Evolutionary conservation across 805 yeast species (phyloP).

Genomic region (Lipomyces orientalis): DNA sequence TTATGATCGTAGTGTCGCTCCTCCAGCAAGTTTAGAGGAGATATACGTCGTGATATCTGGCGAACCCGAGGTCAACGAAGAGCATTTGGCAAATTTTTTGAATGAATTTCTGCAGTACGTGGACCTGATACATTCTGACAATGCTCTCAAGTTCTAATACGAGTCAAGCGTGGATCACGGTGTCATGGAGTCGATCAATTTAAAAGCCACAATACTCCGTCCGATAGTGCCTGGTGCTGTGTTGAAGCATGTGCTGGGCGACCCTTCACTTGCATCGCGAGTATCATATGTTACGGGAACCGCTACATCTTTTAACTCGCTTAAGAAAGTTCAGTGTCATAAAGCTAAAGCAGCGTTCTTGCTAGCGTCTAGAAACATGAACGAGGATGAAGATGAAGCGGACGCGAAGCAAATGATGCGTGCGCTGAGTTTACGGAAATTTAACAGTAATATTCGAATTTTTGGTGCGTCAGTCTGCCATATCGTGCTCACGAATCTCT

Average conservation of each 20-base stretch:
- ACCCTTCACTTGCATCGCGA: constrained; percentile 16
- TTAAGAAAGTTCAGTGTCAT: constrained; percentile 15
- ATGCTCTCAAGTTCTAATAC: not conserved
- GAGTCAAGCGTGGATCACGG: constrained; percentile 25
- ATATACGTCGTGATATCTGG: constrained; percentile 16
- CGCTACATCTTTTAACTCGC: constrained; percentile 18
- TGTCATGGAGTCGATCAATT: constrained; percentile 22
- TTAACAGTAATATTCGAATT: constrained; percentile 12
- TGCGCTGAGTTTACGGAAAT: constrained; percentile 24
- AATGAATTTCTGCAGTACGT: constrained; percentile 23
- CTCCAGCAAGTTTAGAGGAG: not conserved
- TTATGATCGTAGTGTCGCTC: constrained; percentile 17
- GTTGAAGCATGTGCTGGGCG: constrained; percentile 11
- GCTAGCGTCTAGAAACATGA: constrained; percentile 16
- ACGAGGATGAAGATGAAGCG: constrained; percentile 18
- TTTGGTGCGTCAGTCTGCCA: constrained; percentile 13
- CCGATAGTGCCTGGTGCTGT: constrained; percentile 16
- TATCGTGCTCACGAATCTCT: not conserved
- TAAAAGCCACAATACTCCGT: constrained; percentile 18
- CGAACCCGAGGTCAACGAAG: constrained; percentile 21
- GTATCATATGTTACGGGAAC: constrained; percentile 24
- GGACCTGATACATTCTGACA: not conserved
- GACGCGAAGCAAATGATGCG: constrained; percentile 30
- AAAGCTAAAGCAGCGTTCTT: constrained; percentile 23
- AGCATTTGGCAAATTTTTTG: constrained; percentile 21